Base-by-base conservation (phyloP, 257 asterid genomes). In the Solanum neorickii region DNA sequence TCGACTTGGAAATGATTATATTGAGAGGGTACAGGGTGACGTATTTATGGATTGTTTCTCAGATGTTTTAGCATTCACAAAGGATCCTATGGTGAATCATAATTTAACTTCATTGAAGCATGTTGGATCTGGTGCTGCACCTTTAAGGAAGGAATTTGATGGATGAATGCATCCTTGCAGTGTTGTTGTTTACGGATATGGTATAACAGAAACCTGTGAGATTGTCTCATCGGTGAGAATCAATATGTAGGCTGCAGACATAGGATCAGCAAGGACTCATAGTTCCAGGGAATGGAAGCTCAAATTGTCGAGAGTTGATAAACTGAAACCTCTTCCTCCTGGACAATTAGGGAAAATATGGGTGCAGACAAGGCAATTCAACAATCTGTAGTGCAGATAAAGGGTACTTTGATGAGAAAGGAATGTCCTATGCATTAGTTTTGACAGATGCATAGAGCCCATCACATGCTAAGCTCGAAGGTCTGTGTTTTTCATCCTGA, bases 401-500 rank as follows among this genome's bases (percentile, higher is more conserved):
- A 83, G 99, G 99, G 85, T 96, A 94, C 91, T 96, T 96, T 37
- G 98, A 97, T 47, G 98, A 93, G 52, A 92, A 89, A 41, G 99
- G 99, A 86, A 98, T 89, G 73, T 90, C 95, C 73, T 94, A 68
- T 70, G 96, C 93, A 72, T 46, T 96, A 94, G 75, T 97, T 97
- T 97, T 88, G 99, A 97, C 90, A 95, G 98, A 41, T 93, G 95
- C 47, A 95, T 94, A 89, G 96, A 95, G 88, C 98, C 95, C 80
- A 97, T 97, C 87, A 86, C 99, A 98, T 52, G 99, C 98, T 3
- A 98, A 97, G 93, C 98, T 29, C 31, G 31, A 95, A 91, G 98
- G 97, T 68, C 91, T 97, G 92, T 39, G 90, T 94, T 89, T 94
- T 98, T 87, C 98, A 94, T 89, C 95, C 98, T 6, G 94, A 94